Base-by-base conservation (phyloP, 495 filamentous ascomycete genomes). In the Pseudomonodictys pantanalensis region DNA sequence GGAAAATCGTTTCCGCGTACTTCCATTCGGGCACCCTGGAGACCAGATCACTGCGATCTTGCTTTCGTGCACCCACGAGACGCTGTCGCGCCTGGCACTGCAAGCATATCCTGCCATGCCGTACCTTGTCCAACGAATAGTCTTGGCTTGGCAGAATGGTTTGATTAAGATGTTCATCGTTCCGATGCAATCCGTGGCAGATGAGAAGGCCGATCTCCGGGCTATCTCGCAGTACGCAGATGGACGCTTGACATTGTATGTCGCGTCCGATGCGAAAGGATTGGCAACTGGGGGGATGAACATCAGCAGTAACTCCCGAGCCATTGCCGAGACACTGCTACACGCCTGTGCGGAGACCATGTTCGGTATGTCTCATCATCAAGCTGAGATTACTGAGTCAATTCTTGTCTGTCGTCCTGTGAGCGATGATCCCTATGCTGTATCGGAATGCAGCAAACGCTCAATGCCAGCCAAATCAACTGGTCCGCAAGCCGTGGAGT, bases 281-380 rank as follows among this genome's bases (percentile, higher is more conserved):
- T 32, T 54, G 15, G 42, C 71, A 1, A 52, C 72, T 26, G 67
- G 75, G 42, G 64, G 69, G 11, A 67, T 77, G 32, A 77, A 79
- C 58, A 69, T 79, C 26, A 73, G 69, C 30, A 72, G 72, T 18
- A 80, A 78, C 53, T 78, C 75, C 52, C 72, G 71, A 26, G 69
- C 77, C 20, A 78, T 83, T 50, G 81, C 81, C 0, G 81, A 84
- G 63, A 77, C 76, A 18, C 56, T 84, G n/a, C 57, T 83, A 0
- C 81, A 83, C 52, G 77, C 78, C 12, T 77, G 78, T 43, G 74
- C 73, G 0, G 78, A 83, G 62, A 69, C 74, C 5, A 68, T 76
- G 20, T 69, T 82, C 67, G 72, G 72, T 17, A 73, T 82, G 51
- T 73, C 74, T 10, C 79, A 83, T 59, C 75, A 79, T 42, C 74